phyloP scores from a whole-genome alignment of 176 grass and related monocot genomes.

The Microstegium vimineum region DNA sequence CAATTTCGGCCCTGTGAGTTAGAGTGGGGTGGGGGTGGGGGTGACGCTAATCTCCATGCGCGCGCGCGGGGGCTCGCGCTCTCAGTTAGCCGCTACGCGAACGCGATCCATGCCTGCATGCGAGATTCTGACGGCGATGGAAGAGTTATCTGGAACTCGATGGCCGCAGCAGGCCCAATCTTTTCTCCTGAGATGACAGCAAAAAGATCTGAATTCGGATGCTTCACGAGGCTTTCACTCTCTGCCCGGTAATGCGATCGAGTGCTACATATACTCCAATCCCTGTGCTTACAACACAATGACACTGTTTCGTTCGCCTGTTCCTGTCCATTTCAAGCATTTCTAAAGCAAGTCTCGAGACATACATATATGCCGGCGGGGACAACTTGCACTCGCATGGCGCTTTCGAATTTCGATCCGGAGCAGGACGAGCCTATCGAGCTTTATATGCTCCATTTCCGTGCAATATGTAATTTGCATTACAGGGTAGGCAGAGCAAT shows the following conservation, averaged over 20 bases:
- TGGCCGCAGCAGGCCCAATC: slow-evolving; percentile 16
- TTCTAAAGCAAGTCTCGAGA: slow-evolving; percentile 33
- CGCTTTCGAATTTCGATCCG: slow-evolving; percentile 45
- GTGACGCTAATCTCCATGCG: slow-evolving; percentile 12
- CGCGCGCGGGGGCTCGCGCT: background rate
- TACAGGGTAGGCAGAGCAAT: background rate
- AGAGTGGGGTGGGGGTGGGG: background rate
- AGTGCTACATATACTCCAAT: background rate
- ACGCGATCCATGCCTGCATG: slow-evolving; percentile 12
- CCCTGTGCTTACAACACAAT: background rate
- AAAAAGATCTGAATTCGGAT: slow-evolving; percentile 36
- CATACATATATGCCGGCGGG: slow-evolving; percentile 26
- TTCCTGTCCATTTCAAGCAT: slow-evolving; percentile 46
- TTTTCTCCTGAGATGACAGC: slow-evolving; percentile 32
- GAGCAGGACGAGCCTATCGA: slow-evolving; percentile 15
- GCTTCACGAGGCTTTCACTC: slow-evolving; percentile 52
- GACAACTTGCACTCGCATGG: slow-evolving; percentile 30
- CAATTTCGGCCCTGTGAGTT: slow-evolving; percentile 20
- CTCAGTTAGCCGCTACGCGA: background rate
- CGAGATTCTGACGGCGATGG: slow-evolving; percentile 46
- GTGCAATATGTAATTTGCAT: background rate
- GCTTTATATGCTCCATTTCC: background rate
- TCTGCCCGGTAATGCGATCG: slow-evolving; percentile 10
- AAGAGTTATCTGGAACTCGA: slow-evolving; percentile 44
- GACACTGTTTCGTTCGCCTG: background rate